Base-by-base conservation (phyloP, 2,329 filamentous ascomycete species). In the Pseudogymnoascus sp. region DNA sequence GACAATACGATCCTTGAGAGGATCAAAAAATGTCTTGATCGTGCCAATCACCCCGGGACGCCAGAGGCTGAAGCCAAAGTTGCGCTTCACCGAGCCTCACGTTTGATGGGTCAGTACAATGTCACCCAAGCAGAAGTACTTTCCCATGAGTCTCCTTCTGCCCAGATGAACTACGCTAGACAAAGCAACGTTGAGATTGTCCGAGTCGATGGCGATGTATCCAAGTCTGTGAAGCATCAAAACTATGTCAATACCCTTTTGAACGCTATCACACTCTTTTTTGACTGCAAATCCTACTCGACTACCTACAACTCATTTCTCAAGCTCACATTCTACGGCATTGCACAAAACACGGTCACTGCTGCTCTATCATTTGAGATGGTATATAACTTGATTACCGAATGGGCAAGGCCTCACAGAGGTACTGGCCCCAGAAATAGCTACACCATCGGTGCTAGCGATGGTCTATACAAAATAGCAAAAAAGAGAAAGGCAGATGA, bases 201-300 rank as follows among this genome's bases (percentile, higher is more conserved):
- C 5, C 41, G 41, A 8, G 14, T 8, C 19, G 41, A 46, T 11
- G 41, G 41, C 19, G 41, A 46, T 6, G 10, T 2, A 8, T 46
- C 19, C 4, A 46, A 46, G 6, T 14, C 19, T 4, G 19, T 46
- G 6, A 59, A 10, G 6, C 24, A 33, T n/a, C 33, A 61, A 11
- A 26, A 24, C 59, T 61, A 61, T n/a, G 37, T 61, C 22, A 26
- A 61, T 26, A 41, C 31, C 3, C 31, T 61, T 11, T 5, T 11
- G 8, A 10, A 14, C 7, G 59, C 59, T 16, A 61, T 61, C 0
- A 28, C 24, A 4, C 8, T 8, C 28, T 61, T 61, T 50, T 61
- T 61, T 26, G 59, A 61, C 35, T 61, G 59, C 33, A 61, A 61
- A 50, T 61, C 7, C 6, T 61, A 46, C 38, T 38, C 59, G 14